Conservation (phyloP, 169 alveolate genomes). For the Theileria parva region DNA sequence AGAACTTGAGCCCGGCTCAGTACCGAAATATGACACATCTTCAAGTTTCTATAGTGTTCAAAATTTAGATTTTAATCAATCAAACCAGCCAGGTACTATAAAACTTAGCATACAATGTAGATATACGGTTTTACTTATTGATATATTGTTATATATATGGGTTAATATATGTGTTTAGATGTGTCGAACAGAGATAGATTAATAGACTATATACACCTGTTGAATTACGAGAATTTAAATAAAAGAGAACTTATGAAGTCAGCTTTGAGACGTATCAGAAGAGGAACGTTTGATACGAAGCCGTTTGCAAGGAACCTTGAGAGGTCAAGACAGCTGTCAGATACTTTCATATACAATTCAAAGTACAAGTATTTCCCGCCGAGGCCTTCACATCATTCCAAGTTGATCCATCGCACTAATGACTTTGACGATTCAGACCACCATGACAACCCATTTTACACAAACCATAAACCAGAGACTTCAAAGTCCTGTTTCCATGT, state of each 20-base stretch:
- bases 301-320: slow-evolving; percentile 7
- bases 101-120: background rate
- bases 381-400: slow-evolving; percentile 15
- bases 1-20: background rate
- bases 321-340: slow-evolving; percentile 26
- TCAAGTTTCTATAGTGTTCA: background rate
- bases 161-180: background rate
- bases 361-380: slow-evolving; percentile 18
- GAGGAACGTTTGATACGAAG: background rate
- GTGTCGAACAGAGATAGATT: background rate
- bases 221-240: slow-evolving; percentile 16
- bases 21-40: background rate
- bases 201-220: slow-evolving; percentile 7
- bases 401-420: background rate
- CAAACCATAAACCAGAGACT: background rate
- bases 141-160: background rate
- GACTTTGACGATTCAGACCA: background rate
- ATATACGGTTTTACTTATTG: background rate
- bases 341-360: slow-evolving; percentile 14
- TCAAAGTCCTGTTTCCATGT: background rate
- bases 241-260: slow-evolving; percentile 15
- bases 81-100: background rate
- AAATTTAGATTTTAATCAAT: background rate
- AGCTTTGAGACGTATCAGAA: slow-evolving; percentile 9
- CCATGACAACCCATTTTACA: slow-evolving; percentile 12